Conservation (phyloP, 306 rosid genomes). For the Senna siamea region DNA sequence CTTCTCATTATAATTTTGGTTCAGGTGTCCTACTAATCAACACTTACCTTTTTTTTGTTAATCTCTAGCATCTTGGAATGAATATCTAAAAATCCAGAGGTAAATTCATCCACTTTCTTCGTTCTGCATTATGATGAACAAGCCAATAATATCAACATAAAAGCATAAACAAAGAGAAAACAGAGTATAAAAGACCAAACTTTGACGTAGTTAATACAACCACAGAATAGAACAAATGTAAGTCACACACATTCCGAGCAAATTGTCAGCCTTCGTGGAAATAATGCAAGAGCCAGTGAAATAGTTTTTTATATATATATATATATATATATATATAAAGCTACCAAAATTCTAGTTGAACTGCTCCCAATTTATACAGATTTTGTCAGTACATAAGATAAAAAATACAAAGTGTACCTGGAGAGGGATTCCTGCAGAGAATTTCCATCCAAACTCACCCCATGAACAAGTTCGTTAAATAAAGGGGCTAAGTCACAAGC, state of each 20-base stretch:
- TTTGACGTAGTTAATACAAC: too few species aligned
- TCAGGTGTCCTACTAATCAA: conserved; percentile 11
- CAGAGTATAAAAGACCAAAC: not conserved
- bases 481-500: conserved; percentile 80
- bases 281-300: not conserved
- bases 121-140: conserved; percentile 64
- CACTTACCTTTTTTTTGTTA: conserved; percentile 77
- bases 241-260: too few species aligned
- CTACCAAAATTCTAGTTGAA: not conserved
- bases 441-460: conserved; percentile 82
- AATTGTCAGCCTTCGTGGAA: not conserved
- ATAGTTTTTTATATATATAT: too few species aligned
- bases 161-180: conserved; percentile 9
- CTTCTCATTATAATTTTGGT: not conserved
- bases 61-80: conserved; percentile 81
- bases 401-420: conserved; percentile 45
- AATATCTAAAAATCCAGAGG: conserved; percentile 83
- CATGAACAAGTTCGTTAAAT: conserved; percentile 83
- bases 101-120: conserved; percentile 69
- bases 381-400: not conserved
- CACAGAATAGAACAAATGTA: too few species aligned
- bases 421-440: conserved; percentile 82
- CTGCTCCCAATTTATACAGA: not conserved
- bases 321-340: too few species aligned
- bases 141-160: conserved; percentile 24